Evolutionary conservation across 176 grass and related monocot genomes (phyloP).

Genomic region (Lolium multiflorum): DNA sequence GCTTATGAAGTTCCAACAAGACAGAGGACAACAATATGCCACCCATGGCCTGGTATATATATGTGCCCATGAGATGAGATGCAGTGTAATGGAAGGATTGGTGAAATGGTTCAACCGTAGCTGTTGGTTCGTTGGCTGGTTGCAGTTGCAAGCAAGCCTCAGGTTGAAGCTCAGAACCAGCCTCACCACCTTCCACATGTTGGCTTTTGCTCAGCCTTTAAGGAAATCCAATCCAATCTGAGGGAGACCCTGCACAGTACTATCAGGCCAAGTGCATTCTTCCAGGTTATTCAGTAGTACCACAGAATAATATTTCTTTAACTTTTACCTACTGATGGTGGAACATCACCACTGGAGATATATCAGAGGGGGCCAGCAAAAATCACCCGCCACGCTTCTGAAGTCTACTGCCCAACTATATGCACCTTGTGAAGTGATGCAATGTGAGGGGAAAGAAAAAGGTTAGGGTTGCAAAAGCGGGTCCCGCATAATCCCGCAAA

Average conservation of each 20-base stretch:
- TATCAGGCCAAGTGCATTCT: slow-evolving; percentile 19
- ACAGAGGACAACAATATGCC: slow-evolving; percentile 23
- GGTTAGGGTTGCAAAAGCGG: too few relatives aligned
- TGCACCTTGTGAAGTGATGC: slow-evolving; percentile 16
- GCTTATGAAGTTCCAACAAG: not conserved
- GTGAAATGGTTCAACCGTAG: slow-evolving; percentile 51
- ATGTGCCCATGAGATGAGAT: slow-evolving; percentile 13
- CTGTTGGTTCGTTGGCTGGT: slow-evolving; percentile 67
- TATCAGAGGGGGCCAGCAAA: not conserved
- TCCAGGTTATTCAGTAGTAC: slow-evolving; percentile 35
- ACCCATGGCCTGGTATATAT: slow-evolving; percentile 30
- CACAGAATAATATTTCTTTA: slow-evolving; percentile 14
- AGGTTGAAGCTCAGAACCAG: slow-evolving; percentile 34
- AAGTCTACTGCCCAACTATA: slow-evolving; percentile 46
- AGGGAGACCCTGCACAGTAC: slow-evolving; percentile 4
- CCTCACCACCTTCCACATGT: slow-evolving; percentile 51
- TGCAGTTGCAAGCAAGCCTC: slow-evolving; percentile 55
- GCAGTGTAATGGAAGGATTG: slow-evolving; percentile 37
- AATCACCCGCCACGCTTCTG: slow-evolving; percentile 44
- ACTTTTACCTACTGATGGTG: slow-evolving; percentile 15
- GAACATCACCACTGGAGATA: not conserved
- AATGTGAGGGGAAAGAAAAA: not conserved
- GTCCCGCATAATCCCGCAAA: too few relatives aligned
- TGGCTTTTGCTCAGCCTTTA: slow-evolving; percentile 42
- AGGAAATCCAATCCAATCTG: slow-evolving; percentile 42